These are phyloP conservation scores for Xenosphaeropsis pyriputrescens DNA, from an alignment of 2,329 filamentous ascomycete species.

Conservation along the genomic window DNA sequence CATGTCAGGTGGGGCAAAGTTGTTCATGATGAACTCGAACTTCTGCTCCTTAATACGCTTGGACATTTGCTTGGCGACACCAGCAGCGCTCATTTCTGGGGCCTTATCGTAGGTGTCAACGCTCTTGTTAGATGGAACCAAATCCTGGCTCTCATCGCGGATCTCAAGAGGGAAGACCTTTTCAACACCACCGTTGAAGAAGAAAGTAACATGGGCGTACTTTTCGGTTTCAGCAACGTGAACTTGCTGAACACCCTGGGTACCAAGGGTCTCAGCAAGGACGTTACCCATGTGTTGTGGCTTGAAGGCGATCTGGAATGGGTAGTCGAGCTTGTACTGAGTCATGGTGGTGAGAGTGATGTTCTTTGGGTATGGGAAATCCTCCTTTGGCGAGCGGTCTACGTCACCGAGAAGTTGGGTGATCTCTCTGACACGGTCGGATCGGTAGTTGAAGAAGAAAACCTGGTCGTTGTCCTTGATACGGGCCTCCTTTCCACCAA, in stretches of 20 bases:
- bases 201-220: slow-evolving; percentile 98
- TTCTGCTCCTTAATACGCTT: slow-evolving; percentile 75
- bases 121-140: slow-evolving; percentile 75
- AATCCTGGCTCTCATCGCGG: slow-evolving; percentile 65
- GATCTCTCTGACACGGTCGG: slow-evolving; percentile 91
- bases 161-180: slow-evolving; percentile 88
- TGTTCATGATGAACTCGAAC: slow-evolving; percentile 99
- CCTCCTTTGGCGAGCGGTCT: slow-evolving; percentile 78
- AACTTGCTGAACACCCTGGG: slow-evolving; percentile 81
- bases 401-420: slow-evolving; percentile 86
- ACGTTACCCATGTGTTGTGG: slow-evolving; percentile 96
- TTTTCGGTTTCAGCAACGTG: slow-evolving; percentile 98
- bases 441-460: slow-evolving; percentile 99
- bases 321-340: slow-evolving; percentile 90
- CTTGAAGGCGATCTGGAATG: slow-evolving; percentile 82
- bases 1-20: slow-evolving; percentile 99
- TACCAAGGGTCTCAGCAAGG: slow-evolving; percentile 90
- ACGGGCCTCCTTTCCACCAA: slow-evolving; percentile 73
- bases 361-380: slow-evolving; percentile 90
- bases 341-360: slow-evolving; percentile 90
- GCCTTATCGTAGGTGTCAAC: slow-evolving; percentile 92
- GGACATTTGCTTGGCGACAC: slow-evolving; percentile 75
- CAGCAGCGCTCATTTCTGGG: slow-evolving; percentile 89
- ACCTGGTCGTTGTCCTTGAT: slow-evolving; percentile 87
- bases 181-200: slow-evolving; percentile 98